Base-by-base conservation (phyloP, 768 basidiomycete genomes). In the Exsudoporus frostii region DNA sequence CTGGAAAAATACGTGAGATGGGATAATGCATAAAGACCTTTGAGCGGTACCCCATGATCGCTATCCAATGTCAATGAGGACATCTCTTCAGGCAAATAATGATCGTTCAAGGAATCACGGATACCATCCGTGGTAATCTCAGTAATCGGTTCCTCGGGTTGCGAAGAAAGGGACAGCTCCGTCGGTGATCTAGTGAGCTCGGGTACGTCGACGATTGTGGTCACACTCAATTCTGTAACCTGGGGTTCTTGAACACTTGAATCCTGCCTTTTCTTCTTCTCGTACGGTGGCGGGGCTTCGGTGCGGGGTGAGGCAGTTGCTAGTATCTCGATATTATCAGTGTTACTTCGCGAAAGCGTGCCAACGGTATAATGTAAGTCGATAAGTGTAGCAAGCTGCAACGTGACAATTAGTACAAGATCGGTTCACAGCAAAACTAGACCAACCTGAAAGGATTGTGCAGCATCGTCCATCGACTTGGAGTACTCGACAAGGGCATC, bases 381-480 rank as follows among this genome's bases (percentile, higher is more conserved):
- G 37, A 80, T 78, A 5, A 80, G 69, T 0, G 76, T 74, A 7
- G 76, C 72, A 7, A 79, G 70, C 79, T 79, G 37, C 7, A 32
- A 24, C 20, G 4, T 13, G 13, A 46, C 4, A n/a, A n/a, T 51
- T 22, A 45, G 24, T 14, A 52, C 15, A 20, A 41, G 4, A 32
- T 36, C 2, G 2, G 5, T 24, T 24, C 17, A 27, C 10, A 20
- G 29, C 7, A 42, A 46, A 14, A 38, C 17, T 7, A 40, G 8
- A 33, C 50, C 11, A 3, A 76, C 79, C 70, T 80, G 78, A 52
- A 80, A 79, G 9, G 77, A 72, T 44, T 74, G 73, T 11, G 74
- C 70, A 11, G 79, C 76, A 22, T 79, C 78, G 22, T 78, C 73
- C 32, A 79, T 59, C 43, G 65, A 62, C 19, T 49, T 60, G 33